Percentiles rank a stretch among this genome's conserved stretches.
These are phyloP conservation scores for Abrus pulchellus DNA, from an alignment of 306 rosid species.

Conservation along the genomic window DNA sequence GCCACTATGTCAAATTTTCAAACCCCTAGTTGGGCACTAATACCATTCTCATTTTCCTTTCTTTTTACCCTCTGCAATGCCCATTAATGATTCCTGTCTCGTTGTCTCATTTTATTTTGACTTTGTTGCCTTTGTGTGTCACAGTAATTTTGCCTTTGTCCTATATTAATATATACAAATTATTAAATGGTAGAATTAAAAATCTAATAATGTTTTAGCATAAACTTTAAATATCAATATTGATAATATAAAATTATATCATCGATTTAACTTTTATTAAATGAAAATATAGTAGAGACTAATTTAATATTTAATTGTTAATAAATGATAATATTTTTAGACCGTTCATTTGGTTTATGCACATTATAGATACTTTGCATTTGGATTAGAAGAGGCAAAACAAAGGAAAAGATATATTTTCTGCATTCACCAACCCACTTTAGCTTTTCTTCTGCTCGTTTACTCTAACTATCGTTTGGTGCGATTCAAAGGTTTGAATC, in stretches of 20 bases:
- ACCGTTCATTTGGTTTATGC: not conserved
- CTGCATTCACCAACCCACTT: constrained; percentile 30
- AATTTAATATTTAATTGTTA: too few relatives aligned
- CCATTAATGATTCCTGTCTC: constrained; percentile 33
- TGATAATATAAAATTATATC: too few relatives aligned
- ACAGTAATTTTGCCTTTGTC: not conserved
- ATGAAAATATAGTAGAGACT: too few relatives aligned
- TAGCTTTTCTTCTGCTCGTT: not conserved
- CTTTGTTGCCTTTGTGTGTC: constrained; percentile 27
- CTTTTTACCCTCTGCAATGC: constrained; percentile 7
- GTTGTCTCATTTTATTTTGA: constrained; percentile 23
- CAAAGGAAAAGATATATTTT: not conserved
- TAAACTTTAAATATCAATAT: too few relatives aligned
- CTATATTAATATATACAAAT: not conserved
- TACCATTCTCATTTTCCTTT: not conserved
- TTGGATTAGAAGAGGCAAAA: not conserved
- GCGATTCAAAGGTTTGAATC: not conserved
- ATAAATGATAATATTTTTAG: too few relatives aligned
- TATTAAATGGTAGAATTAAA: too few relatives aligned
- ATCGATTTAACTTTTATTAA: too few relatives aligned
- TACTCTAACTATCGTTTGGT: not conserved
- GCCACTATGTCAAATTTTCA: constrained; percentile 36
- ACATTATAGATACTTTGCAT: not conserved
- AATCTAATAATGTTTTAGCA: too few relatives aligned
- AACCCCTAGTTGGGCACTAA: constrained; percentile 39